Base-by-base conservation (phyloP, 2,329 filamentous ascomycete genomes). In the Hymenoscyphus fructigenus region DNA sequence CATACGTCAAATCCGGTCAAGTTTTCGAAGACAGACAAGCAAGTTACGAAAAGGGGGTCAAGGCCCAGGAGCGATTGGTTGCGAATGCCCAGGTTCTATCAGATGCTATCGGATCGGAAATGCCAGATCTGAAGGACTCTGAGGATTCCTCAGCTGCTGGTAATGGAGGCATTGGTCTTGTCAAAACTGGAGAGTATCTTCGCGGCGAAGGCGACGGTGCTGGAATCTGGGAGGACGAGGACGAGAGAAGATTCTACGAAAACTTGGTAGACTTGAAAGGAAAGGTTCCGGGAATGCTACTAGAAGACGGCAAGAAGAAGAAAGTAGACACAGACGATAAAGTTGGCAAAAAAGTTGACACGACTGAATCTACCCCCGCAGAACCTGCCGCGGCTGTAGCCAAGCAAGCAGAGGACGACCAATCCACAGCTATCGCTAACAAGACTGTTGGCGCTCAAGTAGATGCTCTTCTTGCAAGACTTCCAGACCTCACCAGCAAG, bases 211-310 rank as follows among this genome's bases (percentile, higher is more conserved):
- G 89, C 26, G 94, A 98, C 65, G 93, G 93, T 23, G 86, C 93
- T 28, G 95, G 95, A 0, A 98, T 99, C 68, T 99, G 95, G 95
- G 93, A 97, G 79, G 95, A 99, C 72, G 95, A 99, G 75, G 95
- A 99, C 62, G 94, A 99, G 78, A 88, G 95, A 66, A 91, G 95
- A 66, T 99, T 99, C 77, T 99, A 99, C 79, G 95, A 99, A 80
- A 98, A 97, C 69, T 79, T 99, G 12, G 91, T 96, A 14, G 95
- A 99, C 75, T 81, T 99, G 17, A 97, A 96, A 75, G 95, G 96
- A 71, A 96, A 97, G 72, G 95, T 99, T 2, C 96, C 95, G 0
- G 90, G 90, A 1, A 96, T 99, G 71, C 82, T 99, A 9, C 85
- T 99, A 0, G 95, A 99, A 74, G 95, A 98, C 71, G 88, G 87